Evolutionary conservation across 345 rosid species (phyloP), one percentile per base, ranked within the genome.

Genomic region (Stellera chamaejasme): DNA sequence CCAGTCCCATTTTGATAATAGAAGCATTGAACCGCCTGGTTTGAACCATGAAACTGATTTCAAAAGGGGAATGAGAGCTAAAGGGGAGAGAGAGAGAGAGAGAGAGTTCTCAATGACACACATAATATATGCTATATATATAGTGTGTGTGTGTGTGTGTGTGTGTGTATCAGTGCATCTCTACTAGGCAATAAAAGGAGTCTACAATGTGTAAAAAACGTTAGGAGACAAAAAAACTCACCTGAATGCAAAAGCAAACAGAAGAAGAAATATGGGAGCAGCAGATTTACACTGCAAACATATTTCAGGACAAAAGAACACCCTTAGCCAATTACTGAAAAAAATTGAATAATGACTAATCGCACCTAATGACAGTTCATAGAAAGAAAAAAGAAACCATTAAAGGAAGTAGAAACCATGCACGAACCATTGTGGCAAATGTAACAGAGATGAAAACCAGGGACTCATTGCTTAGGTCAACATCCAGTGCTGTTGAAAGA

Each of bases 221-320:
- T 5, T 32, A 32, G 9, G 7, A 32, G 39, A 5, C 39, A 28
- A 45, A 68, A 68, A 16, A 52, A 65, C 52, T 60, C 68, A 94
- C 99, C 96, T 94, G 92, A 94, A 94, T 56, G 97, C 97, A 83
- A 94, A 94, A 67, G 99, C 96, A 66, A 94, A 94, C 41, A 94
- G 62, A 55, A 94, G 87, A 66, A 94, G 99, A 75, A 90, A 94
- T 77, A 94, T 85, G 43, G 99, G 99, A 49, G 96, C 70, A 46
- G 97, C 99, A 59, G 99, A 93, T 85, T 93, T 93, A 79, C 99
- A 93, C 97, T 93, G 87, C 82, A 79, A 56, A 52, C 6, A 60
- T 23, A 54, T 27, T 43, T 41, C 39, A 49, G 25, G 11, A 58
- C 28, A 47, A 11, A 43, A 39, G 14, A 55, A 48, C 52, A 32